Conservation (phyloP, 176 grass and related monocot species). For the Eragrostis nindensis region DNA sequence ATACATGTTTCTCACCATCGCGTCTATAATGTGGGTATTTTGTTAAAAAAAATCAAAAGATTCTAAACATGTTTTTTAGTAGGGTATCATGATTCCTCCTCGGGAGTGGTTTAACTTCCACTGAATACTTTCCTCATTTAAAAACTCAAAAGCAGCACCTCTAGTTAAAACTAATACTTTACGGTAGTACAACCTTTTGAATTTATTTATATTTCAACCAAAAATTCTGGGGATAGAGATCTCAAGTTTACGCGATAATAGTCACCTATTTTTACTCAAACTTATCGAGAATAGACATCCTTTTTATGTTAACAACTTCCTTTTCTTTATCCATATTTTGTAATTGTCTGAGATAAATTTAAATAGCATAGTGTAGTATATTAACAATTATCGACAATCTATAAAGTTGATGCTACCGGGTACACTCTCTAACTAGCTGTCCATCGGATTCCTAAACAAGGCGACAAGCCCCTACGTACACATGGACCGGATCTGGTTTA, state of each 20-base stretch:
- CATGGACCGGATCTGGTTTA: background rate
- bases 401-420: too few species aligned
- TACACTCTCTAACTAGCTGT: background rate
- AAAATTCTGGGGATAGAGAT: background rate
- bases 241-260: background rate
- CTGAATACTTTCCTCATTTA: background rate
- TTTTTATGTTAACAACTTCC: background rate
- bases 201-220: too few species aligned
- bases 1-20: too few species aligned
- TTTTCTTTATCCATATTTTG: background rate
- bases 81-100: too few species aligned
- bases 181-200: too few species aligned
- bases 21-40: too few species aligned
- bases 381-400: background rate
- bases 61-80: too few species aligned
- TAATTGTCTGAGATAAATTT: background rate
- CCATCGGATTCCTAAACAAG: conserved; percentile 28
- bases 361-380: background rate
- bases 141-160: background rate
- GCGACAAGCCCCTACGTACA: background rate
- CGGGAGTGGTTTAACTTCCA: too few species aligned
- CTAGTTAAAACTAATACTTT: background rate
- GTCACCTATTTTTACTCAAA: background rate
- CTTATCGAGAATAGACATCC: background rate
- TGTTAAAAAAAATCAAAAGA: too few species aligned